Percentiles rank a stretch among this genome's conserved stretches.
Conservation (phyloP, 805 yeast genomes). For the Candida arabinofermentans region DNA sequence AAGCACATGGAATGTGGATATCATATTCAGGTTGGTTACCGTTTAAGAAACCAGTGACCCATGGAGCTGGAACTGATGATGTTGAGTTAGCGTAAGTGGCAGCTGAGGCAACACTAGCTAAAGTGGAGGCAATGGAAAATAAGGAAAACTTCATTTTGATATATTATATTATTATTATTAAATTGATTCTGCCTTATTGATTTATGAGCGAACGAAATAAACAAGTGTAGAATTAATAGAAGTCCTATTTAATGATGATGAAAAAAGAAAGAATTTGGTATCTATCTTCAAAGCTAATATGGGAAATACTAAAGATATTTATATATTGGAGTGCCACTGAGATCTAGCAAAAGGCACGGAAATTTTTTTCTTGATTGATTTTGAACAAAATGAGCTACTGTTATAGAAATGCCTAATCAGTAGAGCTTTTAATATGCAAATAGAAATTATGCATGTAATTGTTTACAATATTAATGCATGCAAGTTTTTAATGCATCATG, state of each 20-base stretch:
- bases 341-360: not conserved
- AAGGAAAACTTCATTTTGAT: constrained; percentile 19
- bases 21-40: constrained; percentile 18
- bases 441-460: too few relatives aligned
- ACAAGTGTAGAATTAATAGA: not conserved
- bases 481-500: too few relatives aligned
- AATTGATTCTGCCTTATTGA: not conserved
- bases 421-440: too few relatives aligned
- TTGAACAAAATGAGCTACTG: too few relatives aligned
- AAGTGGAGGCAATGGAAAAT: constrained; percentile 12
- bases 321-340: not conserved
- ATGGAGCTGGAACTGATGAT: constrained; percentile 15
- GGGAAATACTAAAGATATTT: not conserved
- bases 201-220: constrained; percentile 14
- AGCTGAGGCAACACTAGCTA: constrained; percentile 15
- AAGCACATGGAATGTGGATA: constrained; percentile 15
- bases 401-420: too few relatives aligned
- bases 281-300: not conserved
- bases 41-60: constrained; percentile 10
- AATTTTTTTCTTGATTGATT: too few relatives aligned
- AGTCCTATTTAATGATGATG: not conserved
- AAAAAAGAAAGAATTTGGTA: not conserved
- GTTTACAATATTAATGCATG: too few relatives aligned
- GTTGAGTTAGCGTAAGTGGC: constrained; percentile 12
- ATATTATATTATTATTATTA: too few relatives aligned